These are phyloP conservation scores for Tuber melanosporum DNA, from an alignment of 495 filamentous ascomycete species.

Conservation along the genomic window DNA sequence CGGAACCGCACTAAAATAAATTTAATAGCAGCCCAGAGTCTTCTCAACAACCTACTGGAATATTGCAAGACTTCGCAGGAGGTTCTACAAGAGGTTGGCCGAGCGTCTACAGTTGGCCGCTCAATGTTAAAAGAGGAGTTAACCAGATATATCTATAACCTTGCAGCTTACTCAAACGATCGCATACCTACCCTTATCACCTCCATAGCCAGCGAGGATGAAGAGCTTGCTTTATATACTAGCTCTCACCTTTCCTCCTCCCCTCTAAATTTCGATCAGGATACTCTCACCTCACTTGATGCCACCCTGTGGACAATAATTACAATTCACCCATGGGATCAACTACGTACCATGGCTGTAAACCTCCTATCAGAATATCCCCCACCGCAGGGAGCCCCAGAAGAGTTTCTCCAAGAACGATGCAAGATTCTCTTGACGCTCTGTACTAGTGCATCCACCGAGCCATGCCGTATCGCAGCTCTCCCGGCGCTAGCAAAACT, in stretches of 20 bases:
- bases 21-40: background rate
- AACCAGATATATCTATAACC: slow-evolving; percentile 14
- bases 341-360: slow-evolving; percentile 26
- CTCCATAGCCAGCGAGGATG: slow-evolving; percentile 18
- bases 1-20: background rate
- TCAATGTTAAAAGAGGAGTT: slow-evolving; percentile 33
- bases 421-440: slow-evolving; percentile 16
- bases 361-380: slow-evolving; percentile 18
- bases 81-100: slow-evolving; percentile 15
- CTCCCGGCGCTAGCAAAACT: slow-evolving; percentile 18
- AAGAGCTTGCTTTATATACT: slow-evolving; percentile 21
- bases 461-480: slow-evolving; percentile 28
- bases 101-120: slow-evolving; percentile 22
- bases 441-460: slow-evolving; percentile 13
- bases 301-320: slow-evolving; percentile 20
- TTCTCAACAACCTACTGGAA: background rate
- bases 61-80: slow-evolving; percentile 15
- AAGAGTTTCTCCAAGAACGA: slow-evolving; percentile 9
- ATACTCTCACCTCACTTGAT: slow-evolving; percentile 12
- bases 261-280: slow-evolving; percentile 9
- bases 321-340: slow-evolving; percentile 23
- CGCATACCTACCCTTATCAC: background rate
- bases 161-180: background rate
- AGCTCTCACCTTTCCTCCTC: slow-evolving; percentile 11
- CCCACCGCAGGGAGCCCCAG: background rate